These are phyloP conservation scores for Raffaelea arxii DNA, from an alignment of 2,329 filamentous ascomycete species.

Conservation along the genomic window DNA sequence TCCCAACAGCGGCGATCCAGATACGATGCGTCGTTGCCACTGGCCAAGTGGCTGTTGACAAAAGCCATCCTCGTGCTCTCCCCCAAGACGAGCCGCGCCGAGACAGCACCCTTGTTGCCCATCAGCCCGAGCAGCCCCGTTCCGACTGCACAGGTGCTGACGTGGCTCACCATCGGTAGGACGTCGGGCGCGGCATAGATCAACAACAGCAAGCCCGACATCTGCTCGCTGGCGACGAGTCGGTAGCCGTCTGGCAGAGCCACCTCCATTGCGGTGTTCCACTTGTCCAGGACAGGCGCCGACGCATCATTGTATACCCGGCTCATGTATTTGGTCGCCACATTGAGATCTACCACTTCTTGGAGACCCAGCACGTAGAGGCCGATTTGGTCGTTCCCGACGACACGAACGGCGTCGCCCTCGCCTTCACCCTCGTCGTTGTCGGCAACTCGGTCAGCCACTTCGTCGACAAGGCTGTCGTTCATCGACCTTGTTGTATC, in stretches of 20 bases:
- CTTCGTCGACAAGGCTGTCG: conserved; percentile 28
- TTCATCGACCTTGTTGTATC: conserved; percentile 36
- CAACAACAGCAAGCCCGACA: conserved; percentile 75
- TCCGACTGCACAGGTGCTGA: conserved; percentile 75
- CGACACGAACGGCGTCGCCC: conserved; percentile 28
- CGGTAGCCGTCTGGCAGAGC: conserved; percentile 70
- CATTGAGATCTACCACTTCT: conserved; percentile 80
- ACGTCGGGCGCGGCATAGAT: conserved; percentile 77
- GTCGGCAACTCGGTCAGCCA: conserved; percentile 3
- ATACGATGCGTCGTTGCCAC: conserved; percentile 67
- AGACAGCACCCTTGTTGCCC: conserved; percentile 90
- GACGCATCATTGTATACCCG: conserved; percentile 62
- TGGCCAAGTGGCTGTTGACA: conserved; percentile 84
- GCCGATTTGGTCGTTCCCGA: conserved; percentile 61
- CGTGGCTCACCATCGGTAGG: conserved; percentile 62
- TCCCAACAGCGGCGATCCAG: conserved; percentile 88
- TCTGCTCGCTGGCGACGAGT: conserved; percentile 70
- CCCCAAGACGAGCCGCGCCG: conserved; percentile 71
- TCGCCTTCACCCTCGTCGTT: conserved; percentile 19
- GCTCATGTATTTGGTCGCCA: conserved; percentile 67
- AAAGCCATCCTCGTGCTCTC: conserved; percentile 87
- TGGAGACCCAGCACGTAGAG: conserved; percentile 87
- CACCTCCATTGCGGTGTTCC: conserved; percentile 66
- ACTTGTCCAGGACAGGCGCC: conserved; percentile 52
- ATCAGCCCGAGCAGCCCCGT: conserved; percentile 89